Base-by-base conservation (phyloP, 2,329 filamentous ascomycete species). In the Pleoardoris graminearum region DNA sequence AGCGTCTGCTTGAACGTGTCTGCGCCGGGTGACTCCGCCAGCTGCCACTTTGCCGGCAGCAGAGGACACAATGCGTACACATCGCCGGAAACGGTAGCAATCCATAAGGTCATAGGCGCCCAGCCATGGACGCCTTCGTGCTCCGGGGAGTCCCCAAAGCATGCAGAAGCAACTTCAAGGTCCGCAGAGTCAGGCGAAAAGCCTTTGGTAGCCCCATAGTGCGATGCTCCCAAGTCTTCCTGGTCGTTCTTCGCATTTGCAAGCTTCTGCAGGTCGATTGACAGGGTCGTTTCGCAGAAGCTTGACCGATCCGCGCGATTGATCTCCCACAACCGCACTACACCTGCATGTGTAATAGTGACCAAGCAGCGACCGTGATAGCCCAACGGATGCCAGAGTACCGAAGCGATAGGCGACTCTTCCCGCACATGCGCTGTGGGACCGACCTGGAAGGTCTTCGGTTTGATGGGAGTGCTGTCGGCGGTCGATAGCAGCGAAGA, bases 71-170 rank as follows among this genome's bases (percentile, higher is more conserved):
- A 78, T 1, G 93, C 92, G 68, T 99, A 99, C 5, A 97, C 83
- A 67, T 97, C 92, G 3, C 94, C 94, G 54, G 91, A 89, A 32
- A 85, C 85, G 89, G 97, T 99, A n/a, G 92, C 91, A 46, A 97
- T 79, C 90, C 93, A 99, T 10, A 99, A 80, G 0, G 94, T 97
- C 89, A 97, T 97, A 8, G 92, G 85, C 7, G 91, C 89, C 94
- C 94, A 99, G 1, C 82, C 82, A 64, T 84, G 79, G 58, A 86
- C 82, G 32, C 80, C 81, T 48, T 81, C 78, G 50, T 73, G 66
- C 27, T 72, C 76, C 8, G 81, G 83, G 45, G 71, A 77, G 22
- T 91, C 91, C 12, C 91, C 93, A 76, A 99, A 99, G 69, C 86
- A 90, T 45, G 92, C 91, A 1, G 92, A 87, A 3, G 91, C 91